Conservation (phyloP, 2,329 filamentous ascomycete genomes). For the Trichophyton rubrum region DNA sequence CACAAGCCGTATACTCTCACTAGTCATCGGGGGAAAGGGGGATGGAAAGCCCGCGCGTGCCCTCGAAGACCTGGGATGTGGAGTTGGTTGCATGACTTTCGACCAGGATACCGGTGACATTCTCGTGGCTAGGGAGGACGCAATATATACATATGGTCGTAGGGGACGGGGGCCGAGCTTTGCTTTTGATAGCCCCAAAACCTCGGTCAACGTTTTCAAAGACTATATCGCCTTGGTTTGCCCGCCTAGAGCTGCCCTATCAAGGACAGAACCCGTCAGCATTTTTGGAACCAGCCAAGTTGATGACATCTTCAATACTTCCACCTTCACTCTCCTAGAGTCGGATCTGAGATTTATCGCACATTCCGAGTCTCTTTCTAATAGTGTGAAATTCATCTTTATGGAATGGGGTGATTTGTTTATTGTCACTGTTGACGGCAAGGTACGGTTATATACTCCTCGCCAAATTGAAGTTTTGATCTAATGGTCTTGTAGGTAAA, state of each 20-base stretch:
- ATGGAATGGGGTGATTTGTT: constrained; percentile 86
- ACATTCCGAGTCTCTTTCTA: constrained; percentile 73
- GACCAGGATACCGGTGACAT: constrained; percentile 71
- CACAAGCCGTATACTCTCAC: constrained; percentile 71
- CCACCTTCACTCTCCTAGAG: constrained; percentile 82
- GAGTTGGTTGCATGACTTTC: constrained; percentile 86
- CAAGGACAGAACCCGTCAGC: constrained; percentile 50
- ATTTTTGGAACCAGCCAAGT: constrained; percentile 60
- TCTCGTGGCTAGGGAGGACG: constrained; percentile 86
- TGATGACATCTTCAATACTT: constrained; percentile 73
- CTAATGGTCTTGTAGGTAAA: constrained; percentile 48
- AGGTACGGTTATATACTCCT: constrained; percentile 43
- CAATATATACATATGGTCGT: constrained; percentile 81
- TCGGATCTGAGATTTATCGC: constrained; percentile 81
- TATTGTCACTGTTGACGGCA: constrained; percentile 81
- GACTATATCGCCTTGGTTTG: constrained; percentile 83
- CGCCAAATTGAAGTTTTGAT: neutral
- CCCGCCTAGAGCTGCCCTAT: constrained; percentile 50
- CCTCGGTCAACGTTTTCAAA: constrained; percentile 61
- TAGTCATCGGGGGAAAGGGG: constrained; percentile 75
- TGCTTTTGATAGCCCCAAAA: constrained; percentile 86
- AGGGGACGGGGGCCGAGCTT: constrained; percentile 78
- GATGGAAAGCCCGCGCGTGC: constrained; percentile 81
- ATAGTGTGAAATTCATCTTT: constrained; percentile 67
- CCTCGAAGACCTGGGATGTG: constrained; percentile 80